Evolutionary conservation across 306 rosid species (phyloP).

Genomic region (Potentilla sterilis): DNA sequence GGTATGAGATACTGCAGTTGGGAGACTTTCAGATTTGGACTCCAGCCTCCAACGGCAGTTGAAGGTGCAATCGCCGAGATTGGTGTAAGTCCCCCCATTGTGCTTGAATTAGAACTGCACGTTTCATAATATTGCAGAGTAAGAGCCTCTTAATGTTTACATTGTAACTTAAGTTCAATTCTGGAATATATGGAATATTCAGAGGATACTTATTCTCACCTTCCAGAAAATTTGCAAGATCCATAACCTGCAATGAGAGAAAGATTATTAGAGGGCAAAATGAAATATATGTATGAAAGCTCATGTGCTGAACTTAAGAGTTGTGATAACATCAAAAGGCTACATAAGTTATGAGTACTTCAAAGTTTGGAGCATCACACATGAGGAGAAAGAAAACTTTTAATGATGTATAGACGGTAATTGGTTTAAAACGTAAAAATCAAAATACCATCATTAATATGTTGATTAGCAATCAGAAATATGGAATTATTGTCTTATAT

Average conservation of each 20-base stretch:
- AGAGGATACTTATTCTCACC: constrained; percentile 48
- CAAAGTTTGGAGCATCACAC: not conserved
- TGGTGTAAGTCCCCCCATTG: constrained; percentile 40
- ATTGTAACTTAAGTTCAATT: not conserved
- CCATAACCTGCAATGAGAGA: constrained; percentile 69
- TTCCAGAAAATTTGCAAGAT: constrained; percentile 70
- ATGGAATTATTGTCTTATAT: not conserved
- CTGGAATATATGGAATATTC: constrained; percentile 3
- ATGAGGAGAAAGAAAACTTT: not conserved
- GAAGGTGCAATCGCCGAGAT: constrained; percentile 48
- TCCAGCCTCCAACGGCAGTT: constrained; percentile 43
- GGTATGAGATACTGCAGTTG: constrained; percentile 40
- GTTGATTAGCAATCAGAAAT: not conserved
- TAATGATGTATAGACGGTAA: not conserved
- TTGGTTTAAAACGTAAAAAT: not conserved
- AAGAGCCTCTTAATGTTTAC: constrained; percentile 13
- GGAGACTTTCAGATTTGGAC: constrained; percentile 37
- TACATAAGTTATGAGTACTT: not conserved
- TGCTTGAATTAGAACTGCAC: constrained; percentile 52
- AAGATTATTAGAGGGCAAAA: not conserved
- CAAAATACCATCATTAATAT: not conserved
- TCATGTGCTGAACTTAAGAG: constrained; percentile 1
- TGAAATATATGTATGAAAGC: not conserved
- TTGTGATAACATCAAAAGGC: not conserved
- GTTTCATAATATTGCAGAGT: constrained; percentile 30